Conservation (phyloP, 768 basidiomycete species). For the Suillus decipiens region DNA sequence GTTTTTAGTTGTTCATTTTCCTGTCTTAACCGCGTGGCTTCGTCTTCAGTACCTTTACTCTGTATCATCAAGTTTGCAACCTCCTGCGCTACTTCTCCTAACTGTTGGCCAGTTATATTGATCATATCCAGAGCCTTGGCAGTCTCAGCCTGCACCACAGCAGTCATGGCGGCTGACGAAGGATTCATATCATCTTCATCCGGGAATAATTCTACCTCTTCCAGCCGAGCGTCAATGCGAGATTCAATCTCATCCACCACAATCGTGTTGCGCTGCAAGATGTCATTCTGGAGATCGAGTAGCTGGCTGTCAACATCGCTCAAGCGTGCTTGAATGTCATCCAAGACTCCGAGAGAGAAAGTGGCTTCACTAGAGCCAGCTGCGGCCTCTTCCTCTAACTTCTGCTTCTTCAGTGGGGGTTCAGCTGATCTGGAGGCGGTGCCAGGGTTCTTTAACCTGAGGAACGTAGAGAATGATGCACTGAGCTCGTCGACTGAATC, state of each 20-base stretch:
- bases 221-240: slow-evolving; percentile 30
- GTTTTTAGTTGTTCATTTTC: slow-evolving; percentile 31
- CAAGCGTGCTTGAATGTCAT: slow-evolving; percentile 32
- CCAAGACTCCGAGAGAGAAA: slow-evolving; percentile 22
- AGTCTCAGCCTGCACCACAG: slow-evolving; percentile 22
- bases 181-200: slow-evolving; percentile 19
- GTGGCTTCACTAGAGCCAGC: slow-evolving; percentile 4
- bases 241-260: slow-evolving; percentile 33
- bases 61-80: slow-evolving; percentile 35
- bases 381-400: slow-evolving; percentile 13
- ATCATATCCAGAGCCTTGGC: not conserved
- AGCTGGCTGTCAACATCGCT: slow-evolving; percentile 29
- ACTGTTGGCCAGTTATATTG: slow-evolving; percentile 28
- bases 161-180: slow-evolving; percentile 26
- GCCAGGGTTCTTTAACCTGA: slow-evolving; percentile 17
- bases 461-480: slow-evolving; percentile 22
- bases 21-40: slow-evolving; percentile 23
- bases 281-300: slow-evolving; percentile 37
- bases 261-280: slow-evolving; percentile 35
- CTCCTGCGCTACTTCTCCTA: slow-evolving; percentile 32
- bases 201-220: slow-evolving; percentile 26
- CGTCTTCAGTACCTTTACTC: slow-evolving; percentile 24
- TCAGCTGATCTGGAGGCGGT: slow-evolving; percentile 3
- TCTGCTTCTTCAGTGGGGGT: slow-evolving; percentile 20
- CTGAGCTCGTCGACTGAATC: slow-evolving; percentile 24